phyloP scores from a whole-genome alignment of 2,329 filamentous ascomycete species.

The Alternaria postmessia region DNA sequence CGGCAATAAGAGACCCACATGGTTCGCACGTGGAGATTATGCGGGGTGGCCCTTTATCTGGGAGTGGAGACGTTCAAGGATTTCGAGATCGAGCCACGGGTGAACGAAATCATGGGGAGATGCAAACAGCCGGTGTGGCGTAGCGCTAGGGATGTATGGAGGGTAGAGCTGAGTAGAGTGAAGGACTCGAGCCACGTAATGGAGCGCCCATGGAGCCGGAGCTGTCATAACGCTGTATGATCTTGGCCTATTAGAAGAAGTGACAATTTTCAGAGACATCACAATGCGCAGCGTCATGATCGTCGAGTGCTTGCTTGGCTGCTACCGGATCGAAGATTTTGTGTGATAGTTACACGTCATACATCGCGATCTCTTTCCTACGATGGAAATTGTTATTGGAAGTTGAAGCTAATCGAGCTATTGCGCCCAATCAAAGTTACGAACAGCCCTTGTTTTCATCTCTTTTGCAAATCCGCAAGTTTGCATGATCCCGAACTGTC shows the following conservation, averaged over 20 bases:
- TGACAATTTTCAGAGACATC: not conserved
- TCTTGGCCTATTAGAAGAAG: not conserved
- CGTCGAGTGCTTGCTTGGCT: not conserved
- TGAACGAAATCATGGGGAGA: not conserved
- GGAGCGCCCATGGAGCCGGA: not conserved
- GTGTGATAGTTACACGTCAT: conserved; percentile 1
- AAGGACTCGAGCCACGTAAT: not conserved
- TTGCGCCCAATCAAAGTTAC: not conserved
- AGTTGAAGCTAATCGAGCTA: not conserved
- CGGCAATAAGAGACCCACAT: conserved; percentile 1
- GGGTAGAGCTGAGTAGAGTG: not conserved
- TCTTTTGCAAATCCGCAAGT: conserved; percentile 2
- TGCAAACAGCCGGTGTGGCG: not conserved
- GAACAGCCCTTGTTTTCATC: not conserved
- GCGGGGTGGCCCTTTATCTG: conserved; percentile 1
- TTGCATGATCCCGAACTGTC: not conserved
- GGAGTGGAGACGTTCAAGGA: not conserved
- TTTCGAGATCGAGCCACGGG: not conserved
- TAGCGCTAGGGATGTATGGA: not conserved
- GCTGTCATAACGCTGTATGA: not conserved
- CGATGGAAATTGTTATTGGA: not conserved
- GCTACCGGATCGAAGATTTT: not conserved
- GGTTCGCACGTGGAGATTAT: conserved; percentile 11
- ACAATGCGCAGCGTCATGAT: conserved; percentile 9
- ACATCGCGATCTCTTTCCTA: not conserved